A percentile compares a stretch with the other conserved stretches of the same genome.
These are phyloP conservation scores for Epichloe glyceriae DNA, from an alignment of 2,329 filamentous ascomycete species.

Conservation along the genomic window DNA sequence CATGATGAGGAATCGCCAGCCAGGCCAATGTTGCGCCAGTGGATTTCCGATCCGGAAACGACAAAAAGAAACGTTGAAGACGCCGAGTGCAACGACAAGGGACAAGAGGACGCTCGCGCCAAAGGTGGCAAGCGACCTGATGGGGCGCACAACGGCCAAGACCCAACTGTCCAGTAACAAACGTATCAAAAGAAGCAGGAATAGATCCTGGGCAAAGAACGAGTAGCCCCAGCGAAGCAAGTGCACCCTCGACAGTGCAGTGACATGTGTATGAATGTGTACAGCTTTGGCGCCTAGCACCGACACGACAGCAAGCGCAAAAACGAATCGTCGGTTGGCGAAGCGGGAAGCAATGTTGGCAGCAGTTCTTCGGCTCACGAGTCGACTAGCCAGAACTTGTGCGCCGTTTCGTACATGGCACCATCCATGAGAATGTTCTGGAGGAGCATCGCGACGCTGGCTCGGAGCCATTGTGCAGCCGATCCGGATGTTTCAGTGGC, in stretches of 20 bases:
- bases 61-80: constrained; percentile 14
- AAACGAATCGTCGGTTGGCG: constrained; percentile 17
- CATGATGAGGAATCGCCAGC: constrained; percentile 18
- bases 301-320: constrained; percentile 15
- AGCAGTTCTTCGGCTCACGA: background rate
- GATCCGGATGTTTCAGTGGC: background rate
- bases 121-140: constrained; percentile 5
- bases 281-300: constrained; percentile 16
- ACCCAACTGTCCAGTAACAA: constrained; percentile 16
- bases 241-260: constrained; percentile 14
- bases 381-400: background rate
- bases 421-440: background rate
- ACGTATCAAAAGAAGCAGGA: constrained; percentile 17
- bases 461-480: background rate
- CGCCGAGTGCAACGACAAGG: constrained; percentile 13
- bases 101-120: constrained; percentile 8
- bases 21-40: constrained; percentile 21
- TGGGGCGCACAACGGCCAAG: constrained; percentile 2
- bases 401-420: background rate
- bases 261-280: constrained; percentile 18
- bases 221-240: constrained; percentile 19
- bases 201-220: constrained; percentile 20
- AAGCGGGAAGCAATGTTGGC: constrained; percentile 7
- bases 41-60: constrained; percentile 21
- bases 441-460: background rate